Percentiles rank a stretch among this genome's conserved stretches.
These are phyloP conservation scores for Phytophthora pini DNA, from an alignment of 352 stramenopile genomes.

Conservation along the genomic window DNA sequence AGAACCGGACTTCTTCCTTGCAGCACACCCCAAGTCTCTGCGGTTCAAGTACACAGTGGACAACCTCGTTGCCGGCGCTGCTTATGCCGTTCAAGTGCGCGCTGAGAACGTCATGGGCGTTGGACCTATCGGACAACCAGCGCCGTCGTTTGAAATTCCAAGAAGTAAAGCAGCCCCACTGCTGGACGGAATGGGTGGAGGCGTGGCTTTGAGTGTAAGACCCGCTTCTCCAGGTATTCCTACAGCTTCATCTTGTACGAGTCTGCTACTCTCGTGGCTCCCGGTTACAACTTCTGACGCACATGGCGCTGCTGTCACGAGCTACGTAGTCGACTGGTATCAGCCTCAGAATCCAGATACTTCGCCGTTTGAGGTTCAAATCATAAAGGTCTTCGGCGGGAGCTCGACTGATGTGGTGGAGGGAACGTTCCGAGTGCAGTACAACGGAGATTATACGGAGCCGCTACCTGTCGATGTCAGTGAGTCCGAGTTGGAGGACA, in stretches of 20 bases:
- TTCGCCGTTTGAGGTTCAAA: constrained; percentile 63
- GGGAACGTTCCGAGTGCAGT: constrained; percentile 84
- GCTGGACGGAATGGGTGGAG: constrained; percentile 45
- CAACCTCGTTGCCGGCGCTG: constrained; percentile 44
- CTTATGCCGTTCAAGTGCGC: constrained; percentile 62
- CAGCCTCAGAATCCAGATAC: constrained; percentile 40
- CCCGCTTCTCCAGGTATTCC: constrained; percentile 34
- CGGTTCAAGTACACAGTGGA: constrained; percentile 78
- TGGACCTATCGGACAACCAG: constrained; percentile 30
- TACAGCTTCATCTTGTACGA: constrained; percentile 25
- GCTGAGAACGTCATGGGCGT: constrained; percentile 85
- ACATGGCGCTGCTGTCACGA: constrained; percentile 60
- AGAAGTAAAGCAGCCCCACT: constrained; percentile 60
- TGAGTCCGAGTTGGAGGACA: constrained; percentile 69
- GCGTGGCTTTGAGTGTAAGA: constrained; percentile 65
- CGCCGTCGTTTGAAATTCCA: constrained; percentile 67
- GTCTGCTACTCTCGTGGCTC: constrained; percentile 66
- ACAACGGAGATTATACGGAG: constrained; percentile 54
- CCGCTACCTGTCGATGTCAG: constrained; percentile 59
- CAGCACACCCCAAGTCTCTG: constrained; percentile 51
- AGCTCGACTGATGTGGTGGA: constrained; percentile 42
- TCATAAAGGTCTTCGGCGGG: constrained; percentile 68
- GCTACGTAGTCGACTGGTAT: constrained; percentile 84
- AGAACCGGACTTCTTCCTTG: constrained; percentile 51
- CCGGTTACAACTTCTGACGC: constrained; percentile 21